Percentiles rank a stretch among this genome's conserved stretches.
Evolutionary conservation across 805 yeast genomes (phyloP).

Genomic region (Ascoidea asiatica): DNA sequence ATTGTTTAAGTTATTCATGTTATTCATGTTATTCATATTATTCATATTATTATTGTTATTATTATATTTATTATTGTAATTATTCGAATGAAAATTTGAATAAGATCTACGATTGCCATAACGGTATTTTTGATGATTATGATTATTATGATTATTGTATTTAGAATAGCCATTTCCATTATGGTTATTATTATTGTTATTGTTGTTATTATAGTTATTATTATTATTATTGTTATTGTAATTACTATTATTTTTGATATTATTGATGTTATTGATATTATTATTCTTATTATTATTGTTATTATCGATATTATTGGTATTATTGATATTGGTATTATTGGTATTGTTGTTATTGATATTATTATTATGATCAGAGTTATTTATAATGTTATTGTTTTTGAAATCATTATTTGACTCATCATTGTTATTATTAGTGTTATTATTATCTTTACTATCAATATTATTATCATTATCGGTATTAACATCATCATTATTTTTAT

Average conservation of each 20-base stretch:
- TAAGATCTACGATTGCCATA: no score
- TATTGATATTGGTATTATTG: not conserved
- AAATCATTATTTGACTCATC: not conserved
- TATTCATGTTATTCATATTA: no score
- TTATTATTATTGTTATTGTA: conserved; percentile 6
- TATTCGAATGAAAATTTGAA: no score
- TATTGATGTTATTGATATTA: conserved; percentile 11
- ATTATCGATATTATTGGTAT: not conserved
- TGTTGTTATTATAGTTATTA: conserved; percentile 8
- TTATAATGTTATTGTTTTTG: not conserved
- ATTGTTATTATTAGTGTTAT: not conserved
- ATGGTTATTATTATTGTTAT: conserved; percentile 13
- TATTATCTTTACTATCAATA: no score
- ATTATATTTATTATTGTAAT: no score
- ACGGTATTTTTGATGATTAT: no score
- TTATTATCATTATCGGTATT: not conserved
- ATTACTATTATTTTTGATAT: conserved; percentile 13
- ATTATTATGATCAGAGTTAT: not conserved
- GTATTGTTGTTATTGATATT: not conserved
- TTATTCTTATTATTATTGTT: not conserved
- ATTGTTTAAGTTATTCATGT: no score
- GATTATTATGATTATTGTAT: no score
- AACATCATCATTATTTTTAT: not conserved
- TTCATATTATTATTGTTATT: no score
- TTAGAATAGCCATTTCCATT: not conserved